Conservation (phyloP, 345 rosid species). For the Citrus trifoliata region DNA sequence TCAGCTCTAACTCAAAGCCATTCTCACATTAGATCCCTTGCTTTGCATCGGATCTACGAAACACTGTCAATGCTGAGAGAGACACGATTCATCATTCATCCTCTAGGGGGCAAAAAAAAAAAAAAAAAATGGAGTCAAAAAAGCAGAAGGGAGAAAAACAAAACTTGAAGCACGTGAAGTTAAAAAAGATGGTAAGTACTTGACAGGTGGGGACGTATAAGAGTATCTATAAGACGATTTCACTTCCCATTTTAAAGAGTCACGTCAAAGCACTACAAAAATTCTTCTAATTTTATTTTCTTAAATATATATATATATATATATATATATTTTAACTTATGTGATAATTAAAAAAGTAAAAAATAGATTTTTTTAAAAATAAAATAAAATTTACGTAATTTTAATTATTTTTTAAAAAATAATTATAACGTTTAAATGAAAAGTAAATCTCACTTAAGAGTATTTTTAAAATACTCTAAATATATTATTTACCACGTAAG, state of each 20-base stretch:
- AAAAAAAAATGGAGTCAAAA: background rate
- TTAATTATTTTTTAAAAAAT: too few relatives aligned
- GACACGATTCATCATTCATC: background rate
- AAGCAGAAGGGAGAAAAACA: background rate
- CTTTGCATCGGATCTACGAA: conserved; percentile 35
- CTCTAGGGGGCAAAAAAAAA: background rate
- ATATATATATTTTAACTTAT: too few relatives aligned
- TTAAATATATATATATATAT: too few relatives aligned
- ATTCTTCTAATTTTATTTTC: too few relatives aligned
- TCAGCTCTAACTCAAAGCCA: background rate
- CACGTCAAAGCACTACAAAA: too few relatives aligned
- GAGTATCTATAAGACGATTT: too few relatives aligned
- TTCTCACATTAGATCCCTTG: conserved; percentile 6
- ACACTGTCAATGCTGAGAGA: conserved; percentile 20
- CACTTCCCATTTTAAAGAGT: too few relatives aligned
- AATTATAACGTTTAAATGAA: too few relatives aligned
- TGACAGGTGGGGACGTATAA: conserved; percentile 6
- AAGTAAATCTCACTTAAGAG: too few relatives aligned
- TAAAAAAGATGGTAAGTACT: background rate
- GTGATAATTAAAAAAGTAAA: rapidly evolving
- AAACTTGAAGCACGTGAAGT: conserved; percentile 5
- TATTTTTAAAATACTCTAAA: too few relatives aligned
- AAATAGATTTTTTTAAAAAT: too few relatives aligned
- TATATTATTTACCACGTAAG: rapidly evolving
- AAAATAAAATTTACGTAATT: too few relatives aligned